A percentile compares a stretch with the other conserved stretches of the same genome.
phyloP scores from a whole-genome alignment of 2,329 filamentous ascomycete species.

The Endothia cerciana region DNA sequence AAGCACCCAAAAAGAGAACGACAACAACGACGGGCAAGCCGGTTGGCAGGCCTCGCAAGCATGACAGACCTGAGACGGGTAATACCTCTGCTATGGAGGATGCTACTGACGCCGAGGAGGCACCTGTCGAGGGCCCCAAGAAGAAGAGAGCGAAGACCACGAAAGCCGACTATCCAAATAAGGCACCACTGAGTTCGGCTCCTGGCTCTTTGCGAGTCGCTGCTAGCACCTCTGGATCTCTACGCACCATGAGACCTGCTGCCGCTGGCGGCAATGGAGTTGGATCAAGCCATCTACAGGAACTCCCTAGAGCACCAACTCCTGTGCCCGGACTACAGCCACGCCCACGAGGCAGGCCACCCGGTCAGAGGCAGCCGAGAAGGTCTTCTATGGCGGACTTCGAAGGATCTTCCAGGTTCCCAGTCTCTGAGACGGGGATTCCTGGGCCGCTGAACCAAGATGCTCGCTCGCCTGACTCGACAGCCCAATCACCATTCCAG shows the following conservation, averaged over 20 bases:
- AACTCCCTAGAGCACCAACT: slow-evolving; percentile 76
- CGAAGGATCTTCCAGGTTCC: slow-evolving; percentile 38
- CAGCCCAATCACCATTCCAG: slow-evolving; percentile 54
- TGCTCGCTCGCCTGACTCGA: slow-evolving; percentile 60
- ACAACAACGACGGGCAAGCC: slow-evolving; percentile 52
- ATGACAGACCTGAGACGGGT: slow-evolving; percentile 52
- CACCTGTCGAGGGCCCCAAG: slow-evolving; percentile 51
- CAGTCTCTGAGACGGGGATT: slow-evolving; percentile 40
- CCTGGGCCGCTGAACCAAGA: slow-evolving; percentile 51
- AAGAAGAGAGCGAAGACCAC: slow-evolving; percentile 83
- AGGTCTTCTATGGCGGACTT: slow-evolving; percentile 57
- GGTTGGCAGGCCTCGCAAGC: slow-evolving; percentile 60
- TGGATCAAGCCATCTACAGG: slow-evolving; percentile 62
- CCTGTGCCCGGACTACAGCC: slow-evolving; percentile 64
- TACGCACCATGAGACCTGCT: slow-evolving; percentile 80
- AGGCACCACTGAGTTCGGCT: slow-evolving; percentile 71
- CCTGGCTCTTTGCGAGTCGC: slow-evolving; percentile 85
- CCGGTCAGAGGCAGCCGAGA: slow-evolving; percentile 50
- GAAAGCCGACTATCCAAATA: slow-evolving; percentile 58
- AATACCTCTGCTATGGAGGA: slow-evolving; percentile 78
- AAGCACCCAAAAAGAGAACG: slow-evolving; percentile 55
- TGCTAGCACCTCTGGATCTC: slow-evolving; percentile 85
- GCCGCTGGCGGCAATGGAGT: slow-evolving; percentile 47
- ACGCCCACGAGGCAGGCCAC: slow-evolving; percentile 33
- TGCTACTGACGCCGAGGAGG: slow-evolving; percentile 61